phyloP scores from a whole-genome alignment of 73 alveolate species.

The Uronychia setigera region DNA sequence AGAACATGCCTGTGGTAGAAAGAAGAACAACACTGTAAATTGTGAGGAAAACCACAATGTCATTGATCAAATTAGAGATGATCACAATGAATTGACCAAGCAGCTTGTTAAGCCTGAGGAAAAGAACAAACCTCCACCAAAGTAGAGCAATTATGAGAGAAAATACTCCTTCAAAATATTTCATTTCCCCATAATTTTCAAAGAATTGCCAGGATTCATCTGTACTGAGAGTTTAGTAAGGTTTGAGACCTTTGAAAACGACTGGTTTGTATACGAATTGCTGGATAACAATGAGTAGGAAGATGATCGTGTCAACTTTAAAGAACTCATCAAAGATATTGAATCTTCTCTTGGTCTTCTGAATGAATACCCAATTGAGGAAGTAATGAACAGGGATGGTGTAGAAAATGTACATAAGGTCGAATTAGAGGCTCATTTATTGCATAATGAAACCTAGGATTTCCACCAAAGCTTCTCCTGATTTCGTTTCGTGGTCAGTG shows the following conservation, averaged over 20 bases:
- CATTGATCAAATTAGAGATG: neutral
- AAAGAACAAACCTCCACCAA: neutral
- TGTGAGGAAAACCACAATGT: neutral
- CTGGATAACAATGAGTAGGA: neutral
- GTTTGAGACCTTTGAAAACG: neutral
- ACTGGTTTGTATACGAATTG: neutral
- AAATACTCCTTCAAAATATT: neutral
- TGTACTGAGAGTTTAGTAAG: neutral
- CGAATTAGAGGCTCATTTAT: too few species aligned
- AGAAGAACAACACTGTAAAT: neutral
- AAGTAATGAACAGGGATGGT: neutral
- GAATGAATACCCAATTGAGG: neutral
- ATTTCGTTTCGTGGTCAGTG: neutral
- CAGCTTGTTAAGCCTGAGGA: neutral
- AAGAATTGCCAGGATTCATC: neutral
- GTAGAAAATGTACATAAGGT: neutral
- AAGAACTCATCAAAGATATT: neutral
- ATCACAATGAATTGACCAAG: conserved; percentile 5
- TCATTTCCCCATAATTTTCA: neutral
- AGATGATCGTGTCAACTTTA: neutral
- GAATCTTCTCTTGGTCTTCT: neutral
- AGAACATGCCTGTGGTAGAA: neutral
- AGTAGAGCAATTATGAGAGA: neutral
- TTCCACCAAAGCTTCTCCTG: too few species aligned
- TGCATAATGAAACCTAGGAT: too few species aligned